Base-by-base conservation (phyloP, 1,139 yeast species). In the Suhomyces chickasaworum region DNA sequence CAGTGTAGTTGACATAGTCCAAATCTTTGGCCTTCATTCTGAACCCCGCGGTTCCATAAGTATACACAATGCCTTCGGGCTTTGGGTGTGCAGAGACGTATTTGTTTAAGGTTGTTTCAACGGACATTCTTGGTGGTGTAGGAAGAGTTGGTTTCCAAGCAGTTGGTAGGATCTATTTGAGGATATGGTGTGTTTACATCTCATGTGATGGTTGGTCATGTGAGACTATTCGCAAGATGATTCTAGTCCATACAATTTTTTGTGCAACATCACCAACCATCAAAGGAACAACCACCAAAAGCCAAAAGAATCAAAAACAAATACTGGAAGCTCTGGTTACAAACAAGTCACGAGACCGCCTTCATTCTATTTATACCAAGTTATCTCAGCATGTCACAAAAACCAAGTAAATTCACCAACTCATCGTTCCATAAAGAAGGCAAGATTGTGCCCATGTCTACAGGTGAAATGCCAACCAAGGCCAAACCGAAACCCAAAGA, bases 31-130 rank as follows among this genome's bases (percentile, higher is more conserved):
- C 93, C 46, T 80, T 72, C 73, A 85, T 84, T 53, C 99, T 81
- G 71, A 95, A 93, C 7, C 99, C 99, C 1, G 99, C 99, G 1
- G 99, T 93, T 16, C 99, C 99, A 62, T 93, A 93, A 15, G 79
- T 67, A 61, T 79, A 86, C 2, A 56, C 61, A 39, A 75, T 60
- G 17, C 68, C 72, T 13, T 69, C 69, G 0, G 86, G 80, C 55
- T 76, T 74, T 16, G 80, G 75, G 52, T 78, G 77, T 12, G 39
- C 40, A 9, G 46, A 33, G 27, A 53, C 42, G 23, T 54, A 51
- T 17, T 46, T 39, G 23, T 45, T 36, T 18, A 54, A 44, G 8
- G 46, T 44, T 9, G 41, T 18, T 42, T 50, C 47, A 33, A 53
- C 37, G 8, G 55, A 46, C 56, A 53, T 50, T 10, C 15, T 38